Base-by-base conservation (phyloP, 2,329 filamentous ascomycete genomes). In the Paradendryphiella salina region DNA sequence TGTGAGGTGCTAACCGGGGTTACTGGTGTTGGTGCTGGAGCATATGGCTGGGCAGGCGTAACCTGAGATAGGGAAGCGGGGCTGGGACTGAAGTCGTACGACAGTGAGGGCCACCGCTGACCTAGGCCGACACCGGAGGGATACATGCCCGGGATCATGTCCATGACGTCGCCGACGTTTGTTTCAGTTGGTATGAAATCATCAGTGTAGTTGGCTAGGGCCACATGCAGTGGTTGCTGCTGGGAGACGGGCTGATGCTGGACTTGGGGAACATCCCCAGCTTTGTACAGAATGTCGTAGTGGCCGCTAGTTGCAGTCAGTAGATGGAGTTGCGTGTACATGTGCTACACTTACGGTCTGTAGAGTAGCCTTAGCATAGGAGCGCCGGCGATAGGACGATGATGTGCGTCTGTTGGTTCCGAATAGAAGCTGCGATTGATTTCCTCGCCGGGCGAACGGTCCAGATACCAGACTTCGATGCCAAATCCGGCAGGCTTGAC, bases 281-380 rank as follows among this genome's bases (percentile, higher is more conserved):
- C 77, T 69, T 84, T 86, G 78, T 99, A 99, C 28, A 97, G 81
- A 54, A 99, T 86, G 73, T 97, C 94, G 73, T 97, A 99, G 74
- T 97, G 94, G 53, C 90, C 90, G 34, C 83, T 86, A 58, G n/a
- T 15, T 35, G 18, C 53, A 69, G 46, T 54, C 18, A 59, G 51
- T 46, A 33, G 20, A 36, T 17, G 28, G 3, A 17, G 21, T 8
- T 13, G 14, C 13, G 33, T 20, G 14, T 26, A 7, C 72, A 17
- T 14, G 11, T 17, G n/a, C 38, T 28, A 20, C 18, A 60, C 83
- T 76, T 70, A 86, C 83, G 85, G 85, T 65, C 85, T 77, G 65
- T 87, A 87, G 18, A 87, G 77, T n/a, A 87, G 74, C 56, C 82
- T 77, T 78, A 95, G 70, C 77, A 85, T 82, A 76, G 92, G 67